These are phyloP conservation scores for Thelonectria olida DNA, from an alignment of 2,329 filamentous ascomycete genomes.

Conservation along the genomic window DNA sequence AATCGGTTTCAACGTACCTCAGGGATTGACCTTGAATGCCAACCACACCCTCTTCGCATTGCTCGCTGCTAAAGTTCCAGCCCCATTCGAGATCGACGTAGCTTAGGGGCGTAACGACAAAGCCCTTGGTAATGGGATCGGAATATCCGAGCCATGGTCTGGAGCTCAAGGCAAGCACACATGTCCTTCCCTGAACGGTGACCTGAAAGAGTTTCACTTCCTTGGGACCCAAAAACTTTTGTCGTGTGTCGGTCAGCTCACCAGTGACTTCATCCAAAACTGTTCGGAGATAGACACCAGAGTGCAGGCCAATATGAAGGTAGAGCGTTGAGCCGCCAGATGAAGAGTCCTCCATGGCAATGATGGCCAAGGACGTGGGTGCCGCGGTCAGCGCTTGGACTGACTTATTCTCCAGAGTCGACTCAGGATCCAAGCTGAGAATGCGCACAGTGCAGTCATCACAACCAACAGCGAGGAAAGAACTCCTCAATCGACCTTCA, in stretches of 20 bases:
- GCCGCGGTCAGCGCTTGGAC: slow-evolving; percentile 93
- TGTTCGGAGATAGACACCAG: slow-evolving; percentile 94
- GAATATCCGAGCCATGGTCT: slow-evolving; percentile 97
- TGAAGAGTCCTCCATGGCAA: slow-evolving; percentile 94
- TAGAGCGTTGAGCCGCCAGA: slow-evolving; percentile 90
- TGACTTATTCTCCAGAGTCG: slow-evolving; percentile 90
- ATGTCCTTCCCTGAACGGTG: slow-evolving; percentile 84
- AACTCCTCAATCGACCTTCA: slow-evolving; percentile 86
- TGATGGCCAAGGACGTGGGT: slow-evolving; percentile 88
- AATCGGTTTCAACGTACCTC: slow-evolving; percentile 65
- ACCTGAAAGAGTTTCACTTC: slow-evolving; percentile 91
- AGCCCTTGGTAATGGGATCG: slow-evolving; percentile 84
- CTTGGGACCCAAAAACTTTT: slow-evolving; percentile 92
- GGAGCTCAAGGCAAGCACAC: slow-evolving; percentile 89
- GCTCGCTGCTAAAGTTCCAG: slow-evolving; percentile 96
- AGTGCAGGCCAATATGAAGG: slow-evolving; percentile 94
- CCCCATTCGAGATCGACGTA: slow-evolving; percentile 91
- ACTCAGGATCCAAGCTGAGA: slow-evolving; percentile 87
- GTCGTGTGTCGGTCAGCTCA: slow-evolving; percentile 92
- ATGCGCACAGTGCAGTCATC: slow-evolving; percentile 97
- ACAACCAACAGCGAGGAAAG: slow-evolving; percentile 94
- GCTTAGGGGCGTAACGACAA: slow-evolving; percentile 91
- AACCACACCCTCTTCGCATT: slow-evolving; percentile 93
- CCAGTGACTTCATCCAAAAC: slow-evolving; percentile 95
- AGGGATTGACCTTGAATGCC: slow-evolving; percentile 90